These are phyloP conservation scores for Chenopodium suecicum DNA, from an alignment of 148 eudicot species.

Conservation along the genomic window DNA sequence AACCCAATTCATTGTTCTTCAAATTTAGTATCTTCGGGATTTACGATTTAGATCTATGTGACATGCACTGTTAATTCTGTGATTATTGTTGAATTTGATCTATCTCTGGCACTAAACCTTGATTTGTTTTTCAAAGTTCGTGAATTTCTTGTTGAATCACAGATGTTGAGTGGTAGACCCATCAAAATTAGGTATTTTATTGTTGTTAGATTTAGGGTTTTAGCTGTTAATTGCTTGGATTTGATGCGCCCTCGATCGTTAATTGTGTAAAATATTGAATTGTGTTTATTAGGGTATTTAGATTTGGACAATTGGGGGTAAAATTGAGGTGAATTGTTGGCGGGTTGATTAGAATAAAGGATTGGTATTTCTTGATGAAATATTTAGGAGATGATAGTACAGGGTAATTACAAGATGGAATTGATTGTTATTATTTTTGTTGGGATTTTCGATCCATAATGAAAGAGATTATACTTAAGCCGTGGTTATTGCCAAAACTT, in stretches of 20 bases:
- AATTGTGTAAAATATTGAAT: too few relatives aligned
- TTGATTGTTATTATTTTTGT: too few relatives aligned
- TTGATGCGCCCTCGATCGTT: neutral
- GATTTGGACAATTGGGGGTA: too few relatives aligned
- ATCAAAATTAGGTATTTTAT: neutral
- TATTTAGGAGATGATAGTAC: too few relatives aligned
- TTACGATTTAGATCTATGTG: constrained; percentile 4
- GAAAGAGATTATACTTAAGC: too few relatives aligned
- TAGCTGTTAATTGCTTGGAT: neutral
- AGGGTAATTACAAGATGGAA: too few relatives aligned
- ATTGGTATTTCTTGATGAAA: too few relatives aligned
- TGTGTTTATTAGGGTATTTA: too few relatives aligned
- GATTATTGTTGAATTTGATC: neutral
- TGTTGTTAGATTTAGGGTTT: neutral
- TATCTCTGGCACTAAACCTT: neutral
- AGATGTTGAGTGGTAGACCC: neutral
- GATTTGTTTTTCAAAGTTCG: neutral
- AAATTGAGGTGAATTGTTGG: too few relatives aligned
- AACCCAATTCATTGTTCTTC: neutral
- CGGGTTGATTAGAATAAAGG: too few relatives aligned
- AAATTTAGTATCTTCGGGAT: neutral
- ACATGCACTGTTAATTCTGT: neutral
- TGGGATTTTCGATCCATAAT: too few relatives aligned
- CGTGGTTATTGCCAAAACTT: too few relatives aligned
- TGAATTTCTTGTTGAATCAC: neutral